Base-by-base conservation (phyloP, 1,284 basidiomycete species). In the Quambalaria eucalypti region DNA sequence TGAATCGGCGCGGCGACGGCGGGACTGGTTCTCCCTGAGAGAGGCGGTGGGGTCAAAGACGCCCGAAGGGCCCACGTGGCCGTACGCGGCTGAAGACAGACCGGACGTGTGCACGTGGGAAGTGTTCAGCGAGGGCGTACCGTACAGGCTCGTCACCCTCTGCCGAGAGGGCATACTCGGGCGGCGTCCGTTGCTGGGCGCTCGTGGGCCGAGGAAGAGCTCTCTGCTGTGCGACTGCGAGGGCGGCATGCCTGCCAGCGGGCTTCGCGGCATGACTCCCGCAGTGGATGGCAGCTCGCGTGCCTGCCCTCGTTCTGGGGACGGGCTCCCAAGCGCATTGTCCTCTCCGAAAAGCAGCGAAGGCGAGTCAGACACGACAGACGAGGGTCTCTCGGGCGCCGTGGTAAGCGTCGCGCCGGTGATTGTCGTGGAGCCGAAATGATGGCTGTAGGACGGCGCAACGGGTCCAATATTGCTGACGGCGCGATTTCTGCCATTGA, bases 281-380 rank as follows among this genome's bases (percentile, higher is more conserved):
- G n/a, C n/a, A n/a, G n/a, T n/a, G n/a, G n/a, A n/a, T n/a, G n/a
- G n/a, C n/a, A n/a, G n/a, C n/a, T n/a, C n/a, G n/a, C n/a, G n/a
- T n/a, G n/a, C n/a, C n/a, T n/a, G n/a, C n/a, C n/a, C n/a, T 14
- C 36, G 36, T 39, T 4, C 4, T 21, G 36, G 21, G 36, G 16
- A 5, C 36, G 36, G 36, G 16, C 16, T 14, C 4, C 36, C 36
- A 4, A 39, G 36, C 36, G 36, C 5, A 39, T 5, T 12, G 4
- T 36, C 16, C 4, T 23, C n/a, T 14, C 21, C 26, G 29, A 50
- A 55, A 9, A 55, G 28, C 2, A 55, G 53, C 5, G 52, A 55
- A 16, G 53, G 53, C 48, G 48, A 50, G 50, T 48, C 53, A 29
- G 53, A 55, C 42, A 50, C 21, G 30, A 55, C 46, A 23, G 29